Conservation (phyloP, 208 protist genomes). For the Leishmania major region DNA sequence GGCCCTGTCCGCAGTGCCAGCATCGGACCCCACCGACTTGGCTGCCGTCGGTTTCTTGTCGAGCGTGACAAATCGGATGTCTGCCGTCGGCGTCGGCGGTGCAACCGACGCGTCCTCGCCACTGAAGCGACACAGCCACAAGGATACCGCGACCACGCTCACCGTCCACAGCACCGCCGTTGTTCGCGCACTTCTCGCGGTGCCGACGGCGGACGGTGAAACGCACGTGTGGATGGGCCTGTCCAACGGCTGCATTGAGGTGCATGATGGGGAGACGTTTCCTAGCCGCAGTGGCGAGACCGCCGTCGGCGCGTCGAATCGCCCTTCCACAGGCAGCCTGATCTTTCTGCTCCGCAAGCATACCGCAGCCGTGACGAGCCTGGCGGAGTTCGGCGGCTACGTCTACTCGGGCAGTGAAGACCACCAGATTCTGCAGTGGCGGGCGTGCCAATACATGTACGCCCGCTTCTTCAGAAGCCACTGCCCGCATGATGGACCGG, state of each 20-base stretch:
- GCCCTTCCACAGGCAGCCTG: constrained; percentile 17
- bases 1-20: constrained; percentile 12
- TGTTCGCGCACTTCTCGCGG: constrained; percentile 37
- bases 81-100: background rate
- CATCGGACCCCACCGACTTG: background rate
- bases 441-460: constrained; percentile 32
- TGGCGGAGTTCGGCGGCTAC: constrained; percentile 80
- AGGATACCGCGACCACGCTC: background rate
- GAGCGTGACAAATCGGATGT: constrained; percentile 17
- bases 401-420: constrained; percentile 81
- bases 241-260: constrained; percentile 75
- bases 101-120: background rate
- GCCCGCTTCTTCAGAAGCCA: constrained; percentile 45
- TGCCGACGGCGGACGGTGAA: constrained; percentile 30
- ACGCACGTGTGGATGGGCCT: constrained; percentile 80
- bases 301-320: background rate
- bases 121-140: constrained; percentile 1
- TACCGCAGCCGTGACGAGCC: constrained; percentile 59
- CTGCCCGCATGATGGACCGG: constrained; percentile 40
- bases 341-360: constrained; percentile 46
- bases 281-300: constrained; percentile 19
- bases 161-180: background rate
- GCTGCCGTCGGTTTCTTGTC: constrained; percentile 9
- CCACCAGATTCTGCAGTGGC: constrained; percentile 77
- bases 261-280: constrained; percentile 49